These are phyloP conservation scores for Pachyrhizus erosus DNA, from an alignment of 306 rosid species.

Conservation along the genomic window DNA sequence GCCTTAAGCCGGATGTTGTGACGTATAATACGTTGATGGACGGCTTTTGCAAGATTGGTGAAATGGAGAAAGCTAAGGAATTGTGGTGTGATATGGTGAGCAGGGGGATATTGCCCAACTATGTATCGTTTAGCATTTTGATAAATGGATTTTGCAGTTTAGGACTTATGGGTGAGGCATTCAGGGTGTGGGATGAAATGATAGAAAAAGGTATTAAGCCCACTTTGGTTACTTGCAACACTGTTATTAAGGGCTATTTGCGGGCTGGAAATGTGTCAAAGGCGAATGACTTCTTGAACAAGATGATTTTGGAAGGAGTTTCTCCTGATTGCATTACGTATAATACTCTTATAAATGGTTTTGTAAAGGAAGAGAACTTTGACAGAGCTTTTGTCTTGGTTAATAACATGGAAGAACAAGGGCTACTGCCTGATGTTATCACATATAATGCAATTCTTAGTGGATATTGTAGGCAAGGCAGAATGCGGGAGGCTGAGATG, in stretches of 20 bases:
- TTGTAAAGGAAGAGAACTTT: slow-evolving; percentile 72
- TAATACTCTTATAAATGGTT: slow-evolving; percentile 84
- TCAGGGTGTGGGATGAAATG: slow-evolving; percentile 85
- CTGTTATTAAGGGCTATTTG: slow-evolving; percentile 79
- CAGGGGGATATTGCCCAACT: slow-evolving; percentile 62
- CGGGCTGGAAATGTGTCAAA: slow-evolving; percentile 63
- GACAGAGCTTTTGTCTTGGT: slow-evolving; percentile 67
- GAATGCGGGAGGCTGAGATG: slow-evolving; percentile 79
- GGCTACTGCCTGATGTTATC: slow-evolving; percentile 69
- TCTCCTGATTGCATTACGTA: slow-evolving; percentile 78
- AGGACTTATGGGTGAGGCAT: slow-evolving; percentile 71
- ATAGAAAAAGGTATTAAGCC: slow-evolving; percentile 75
- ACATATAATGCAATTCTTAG: slow-evolving; percentile 74
- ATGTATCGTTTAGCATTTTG: slow-evolving; percentile 73
- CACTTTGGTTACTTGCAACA: slow-evolving; percentile 73
- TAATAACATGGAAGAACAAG: slow-evolving; percentile 73
- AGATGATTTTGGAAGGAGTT: slow-evolving; percentile 72
- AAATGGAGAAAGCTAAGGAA: slow-evolving; percentile 76
- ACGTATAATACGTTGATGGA: slow-evolving; percentile 82
- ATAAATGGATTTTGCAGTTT: slow-evolving; percentile 81
- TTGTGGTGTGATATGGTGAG: slow-evolving; percentile 76
- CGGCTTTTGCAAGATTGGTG: slow-evolving; percentile 90
- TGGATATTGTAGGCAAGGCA: slow-evolving; percentile 78
- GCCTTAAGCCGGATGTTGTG: slow-evolving; percentile 84
- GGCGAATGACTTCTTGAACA: slow-evolving; percentile 66